A percentile compares a stretch with the other conserved stretches of the same genome.
phyloP scores from a whole-genome alignment of 2,329 filamentous ascomycete genomes.

The Shiraia bambusicola region DNA sequence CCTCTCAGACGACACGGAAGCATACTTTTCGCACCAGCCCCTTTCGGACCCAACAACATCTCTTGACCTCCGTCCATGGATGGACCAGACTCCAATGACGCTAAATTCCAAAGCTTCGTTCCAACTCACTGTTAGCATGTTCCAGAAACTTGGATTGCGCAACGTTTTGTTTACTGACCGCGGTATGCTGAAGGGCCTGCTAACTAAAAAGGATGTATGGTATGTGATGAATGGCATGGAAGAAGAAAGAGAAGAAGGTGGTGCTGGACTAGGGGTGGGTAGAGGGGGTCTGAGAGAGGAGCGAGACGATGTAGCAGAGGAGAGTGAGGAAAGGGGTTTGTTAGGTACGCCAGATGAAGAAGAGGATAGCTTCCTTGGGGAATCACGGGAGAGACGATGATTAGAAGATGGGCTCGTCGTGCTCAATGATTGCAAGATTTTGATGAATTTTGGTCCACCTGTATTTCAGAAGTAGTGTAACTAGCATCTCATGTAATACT shows the following conservation, averaged over 20 bases:
- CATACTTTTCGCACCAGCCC: constrained; percentile 81
- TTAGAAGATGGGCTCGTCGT: constrained; percentile 2
- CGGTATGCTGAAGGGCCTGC: constrained; percentile 76
- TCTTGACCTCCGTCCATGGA: constrained; percentile 92
- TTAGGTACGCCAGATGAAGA: constrained; percentile 32
- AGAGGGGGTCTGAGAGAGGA: constrained; percentile 41
- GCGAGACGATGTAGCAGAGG: constrained; percentile 27
- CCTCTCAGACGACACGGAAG: constrained; percentile 70
- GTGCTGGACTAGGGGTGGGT: constrained; percentile 39
- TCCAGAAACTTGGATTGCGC: constrained; percentile 87
- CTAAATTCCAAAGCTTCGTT: constrained; percentile 74
- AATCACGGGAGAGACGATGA: constrained; percentile 6
- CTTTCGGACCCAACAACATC: constrained; percentile 71
- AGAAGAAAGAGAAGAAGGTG: constrained; percentile 42
- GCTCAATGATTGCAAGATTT: constrained; percentile 2
- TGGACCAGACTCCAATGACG: constrained; percentile 97
- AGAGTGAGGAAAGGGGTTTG: constrained; percentile 45
- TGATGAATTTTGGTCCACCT: background rate
- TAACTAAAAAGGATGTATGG: constrained; percentile 98
- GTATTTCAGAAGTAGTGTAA: no score
- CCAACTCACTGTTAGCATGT: constrained; percentile 86
- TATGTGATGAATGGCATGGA: constrained; percentile 72
- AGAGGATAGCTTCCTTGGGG: constrained; percentile 21
- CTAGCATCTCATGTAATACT: no score
- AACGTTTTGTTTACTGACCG: constrained; percentile 87